Evolutionary conservation across 345 rosid genomes (phyloP), one percentile per base, ranked within the genome.

Genomic region (Populus nigra): DNA sequence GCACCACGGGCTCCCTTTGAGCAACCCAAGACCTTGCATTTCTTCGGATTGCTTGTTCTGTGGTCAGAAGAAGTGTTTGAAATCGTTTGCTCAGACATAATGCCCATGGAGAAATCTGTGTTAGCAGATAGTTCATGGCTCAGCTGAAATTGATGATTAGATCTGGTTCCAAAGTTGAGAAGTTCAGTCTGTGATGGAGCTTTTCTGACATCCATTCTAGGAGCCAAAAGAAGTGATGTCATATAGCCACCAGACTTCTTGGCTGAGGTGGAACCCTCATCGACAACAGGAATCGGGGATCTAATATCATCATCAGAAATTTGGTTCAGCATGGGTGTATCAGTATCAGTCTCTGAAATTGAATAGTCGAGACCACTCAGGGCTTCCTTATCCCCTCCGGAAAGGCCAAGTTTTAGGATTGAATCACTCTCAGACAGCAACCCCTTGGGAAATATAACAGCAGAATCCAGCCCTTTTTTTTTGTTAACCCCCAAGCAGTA

Each of bases 191-290:
- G 87, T 76, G 84, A 68, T 9, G 77, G 78, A 25, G 73, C 77
- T 74, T 87, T 88, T 53, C 68, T 73, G 49, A 49, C 72, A 49
- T 83, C 88, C 59, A 83, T 76, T 77, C 88, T 86, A 63, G 97
- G 89, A 78, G 90, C 94, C 74, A 91, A 87, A 69, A 93, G 91
- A 81, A 96, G 97, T 2, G 94, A 88, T 72, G 92, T 88, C 93
- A 96, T 92, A 80, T 88, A 93, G 65, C 97, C 97, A 79, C 97
- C 98, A 36, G 94, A 92, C 79, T 88, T 92, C 87, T 91, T 96
- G 15, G 99, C 96, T 0, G 98, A 91, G 20, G 99, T 92, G 18
- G 99, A 96, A 69, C 98, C 98, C 76, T 93, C 99, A 11, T 93
- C 99, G 43, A 92, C 89, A 71, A 82, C 89, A 78, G 93, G 93